Base-by-base conservation (phyloP, 2,329 filamentous ascomycete species). In the Colletotrichum scovillei region DNA sequence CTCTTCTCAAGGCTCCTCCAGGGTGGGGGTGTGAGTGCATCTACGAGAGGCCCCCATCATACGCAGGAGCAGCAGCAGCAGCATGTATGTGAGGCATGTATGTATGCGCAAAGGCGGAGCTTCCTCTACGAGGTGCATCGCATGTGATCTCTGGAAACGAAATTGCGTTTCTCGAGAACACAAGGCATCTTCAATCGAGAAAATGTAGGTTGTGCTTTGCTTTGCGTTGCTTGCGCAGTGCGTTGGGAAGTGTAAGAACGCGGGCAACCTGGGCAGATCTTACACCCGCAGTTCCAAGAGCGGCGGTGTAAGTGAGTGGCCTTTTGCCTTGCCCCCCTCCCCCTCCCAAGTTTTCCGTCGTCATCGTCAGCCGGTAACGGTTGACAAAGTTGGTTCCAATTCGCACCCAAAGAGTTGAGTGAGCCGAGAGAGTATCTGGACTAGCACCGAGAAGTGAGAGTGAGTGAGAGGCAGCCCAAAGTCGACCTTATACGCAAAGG, bases 311-410 rank as follows among this genome's bases (percentile, higher is more conserved):
- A 73, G 71, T 71, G 32, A 73, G 71, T 71, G 32, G 32, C 52
- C 26, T 24, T 12, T 28, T 28, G 26, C 26, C 26, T 28, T 28
- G 26, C 60, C 46, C 52, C 46, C 46, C 49, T 56, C 71, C 42
- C 42, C 42, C 16, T 49, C 42, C 42, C 42, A 19, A 49, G 42
- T 49, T 49, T 49, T n/a, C 42, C 42, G 42, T 49, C 67, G 71
- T 73, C 71, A 73, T 66, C 71, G 70, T 72, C 70, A 72, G 70
- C 66, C 70, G 70, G 63, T 69, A 38, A 59, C 69, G 46, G n/a
- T 64, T 32, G 35, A 46, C 53, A 38, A 35, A 26, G 46, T 64
- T 6, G 35, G 26, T 49, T 49, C 49, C 6, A n/a, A 22, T 64
- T 55, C 38, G 28, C 30, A 30, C 62, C 30, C 30, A 38, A 55